A percentile compares a stretch with the other conserved stretches of the same genome.
Conservation (phyloP, 2,329 filamentous ascomycete species). For the Cercospora sojina region DNA sequence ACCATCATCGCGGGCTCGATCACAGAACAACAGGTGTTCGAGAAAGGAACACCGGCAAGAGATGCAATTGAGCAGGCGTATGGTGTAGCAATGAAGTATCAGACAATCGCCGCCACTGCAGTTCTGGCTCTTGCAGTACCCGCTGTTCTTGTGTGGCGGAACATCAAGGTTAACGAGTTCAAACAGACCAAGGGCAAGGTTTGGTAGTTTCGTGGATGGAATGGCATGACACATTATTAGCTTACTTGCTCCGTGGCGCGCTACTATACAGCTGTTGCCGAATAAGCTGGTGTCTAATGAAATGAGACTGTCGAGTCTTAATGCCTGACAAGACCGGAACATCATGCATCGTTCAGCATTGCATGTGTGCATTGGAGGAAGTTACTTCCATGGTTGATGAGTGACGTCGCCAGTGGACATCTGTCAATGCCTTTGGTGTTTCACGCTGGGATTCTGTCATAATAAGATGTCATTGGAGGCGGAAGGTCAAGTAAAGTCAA, state of each 20-base stretch:
- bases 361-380: background rate
- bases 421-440: background rate
- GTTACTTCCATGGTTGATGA: background rate
- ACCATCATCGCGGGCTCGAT: background rate
- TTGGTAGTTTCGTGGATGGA: conserved; percentile 20
- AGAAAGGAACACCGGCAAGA: conserved; percentile 44
- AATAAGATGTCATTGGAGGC: background rate
- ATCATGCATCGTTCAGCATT: background rate
- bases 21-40: conserved; percentile 41
- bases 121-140: conserved; percentile 33
- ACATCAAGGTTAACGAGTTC: conserved; percentile 38
- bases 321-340: background rate
- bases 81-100: conserved; percentile 46
- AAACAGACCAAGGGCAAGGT: conserved; percentile 41
- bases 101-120: conserved; percentile 42
- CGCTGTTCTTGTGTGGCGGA: conserved; percentile 35
- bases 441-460: background rate
- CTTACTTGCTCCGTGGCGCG: too few species aligned
- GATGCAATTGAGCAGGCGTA: conserved; percentile 50
- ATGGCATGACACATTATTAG: too few species aligned
- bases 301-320: background rate
- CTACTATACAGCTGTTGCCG: background rate
- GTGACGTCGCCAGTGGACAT: background rate
- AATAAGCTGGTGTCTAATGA: background rate
- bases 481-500: background rate